Percentiles rank a stretch among this genome's conserved stretches.
Conservation (phyloP, 768 basidiomycete species). For the Mycena galericulata region DNA sequence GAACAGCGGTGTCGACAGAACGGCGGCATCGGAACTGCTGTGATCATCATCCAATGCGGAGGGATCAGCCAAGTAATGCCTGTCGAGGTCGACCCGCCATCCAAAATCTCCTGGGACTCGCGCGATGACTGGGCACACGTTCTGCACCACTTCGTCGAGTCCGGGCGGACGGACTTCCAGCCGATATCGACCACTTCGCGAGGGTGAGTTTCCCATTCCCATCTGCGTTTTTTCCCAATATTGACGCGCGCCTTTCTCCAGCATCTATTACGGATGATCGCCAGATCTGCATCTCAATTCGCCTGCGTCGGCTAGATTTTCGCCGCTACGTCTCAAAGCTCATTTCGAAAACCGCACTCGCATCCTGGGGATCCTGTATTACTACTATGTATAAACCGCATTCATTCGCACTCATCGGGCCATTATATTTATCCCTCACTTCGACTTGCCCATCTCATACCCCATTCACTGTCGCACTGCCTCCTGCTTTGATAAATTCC, state of each 20-base stretch:
- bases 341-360: slow-evolving; percentile 7
- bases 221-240: not conserved
- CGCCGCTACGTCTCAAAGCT: slow-evolving; percentile 11
- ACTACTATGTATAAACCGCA: slow-evolving; percentile 31
- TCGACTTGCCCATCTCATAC: slow-evolving; percentile 8
- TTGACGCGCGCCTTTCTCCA: slow-evolving; percentile 35
- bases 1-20: slow-evolving; percentile 81
- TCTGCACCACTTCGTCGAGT: slow-evolving; percentile 77
- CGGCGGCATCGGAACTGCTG: slow-evolving; percentile 81
- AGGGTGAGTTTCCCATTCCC: slow-evolving; percentile 68
- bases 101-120: slow-evolving; percentile 80
- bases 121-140: slow-evolving; percentile 81
- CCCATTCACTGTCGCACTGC: slow-evolving; percentile 15
- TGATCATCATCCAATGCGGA: slow-evolving; percentile 83
- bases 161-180: slow-evolving; percentile 81
- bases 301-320: slow-evolving; percentile 26
- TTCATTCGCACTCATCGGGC: slow-evolving; percentile 5
- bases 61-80: slow-evolving; percentile 87
- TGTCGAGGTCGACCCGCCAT: slow-evolving; percentile 84
- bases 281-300: not conserved
- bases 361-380: slow-evolving; percentile 30
- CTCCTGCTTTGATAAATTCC: slow-evolving; percentile 18
- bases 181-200: slow-evolving; percentile 83
- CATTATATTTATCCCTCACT: slow-evolving; percentile 8
- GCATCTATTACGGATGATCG: slow-evolving; percentile 54